Percentiles rank a stretch among this genome's conserved stretches.
Conservation (phyloP, 345 rosid genomes). For the Brassica juncea region DNA sequence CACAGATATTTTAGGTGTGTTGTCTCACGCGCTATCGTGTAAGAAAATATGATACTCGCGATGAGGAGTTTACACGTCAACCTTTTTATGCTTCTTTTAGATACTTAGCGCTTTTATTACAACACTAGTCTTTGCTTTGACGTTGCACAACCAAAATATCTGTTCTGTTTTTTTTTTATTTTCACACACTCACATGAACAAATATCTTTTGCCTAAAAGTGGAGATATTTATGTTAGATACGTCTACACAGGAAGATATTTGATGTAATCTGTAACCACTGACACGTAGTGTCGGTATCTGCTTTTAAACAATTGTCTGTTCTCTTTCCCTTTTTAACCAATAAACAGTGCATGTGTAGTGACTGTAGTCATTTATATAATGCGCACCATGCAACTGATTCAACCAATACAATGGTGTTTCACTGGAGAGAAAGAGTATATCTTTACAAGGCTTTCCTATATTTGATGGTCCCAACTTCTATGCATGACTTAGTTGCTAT, state of each 20-base stretch:
- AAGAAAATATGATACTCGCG: not conserved
- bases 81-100: not conserved
- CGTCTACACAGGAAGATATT: slow-evolving; percentile 15
- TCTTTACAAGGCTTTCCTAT: not conserved
- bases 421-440: not conserved
- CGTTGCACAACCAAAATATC: slow-evolving; percentile 29
- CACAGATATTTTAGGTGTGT: slow-evolving; percentile 9
- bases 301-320: not conserved
- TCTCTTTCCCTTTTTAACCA: not conserved
- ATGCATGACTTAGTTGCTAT: not conserved
- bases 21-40: not conserved
- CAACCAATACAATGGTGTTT: not conserved
- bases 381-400: not conserved
- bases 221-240: slow-evolving; percentile 30
- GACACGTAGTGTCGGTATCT: slow-evolving; percentile 24
- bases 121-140: slow-evolving; percentile 6
- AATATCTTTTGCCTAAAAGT: slow-evolving; percentile 23
- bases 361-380: not conserved
- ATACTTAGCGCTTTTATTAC: not conserved
- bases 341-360: not conserved
- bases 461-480: not conserved
- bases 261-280: slow-evolving; percentile 18
- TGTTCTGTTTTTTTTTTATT: not conserved
- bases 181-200: not conserved
- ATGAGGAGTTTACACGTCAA: not conserved